Base-by-base conservation (phyloP, 345 rosid genomes). In the Dipteronia dyeriana region DNA sequence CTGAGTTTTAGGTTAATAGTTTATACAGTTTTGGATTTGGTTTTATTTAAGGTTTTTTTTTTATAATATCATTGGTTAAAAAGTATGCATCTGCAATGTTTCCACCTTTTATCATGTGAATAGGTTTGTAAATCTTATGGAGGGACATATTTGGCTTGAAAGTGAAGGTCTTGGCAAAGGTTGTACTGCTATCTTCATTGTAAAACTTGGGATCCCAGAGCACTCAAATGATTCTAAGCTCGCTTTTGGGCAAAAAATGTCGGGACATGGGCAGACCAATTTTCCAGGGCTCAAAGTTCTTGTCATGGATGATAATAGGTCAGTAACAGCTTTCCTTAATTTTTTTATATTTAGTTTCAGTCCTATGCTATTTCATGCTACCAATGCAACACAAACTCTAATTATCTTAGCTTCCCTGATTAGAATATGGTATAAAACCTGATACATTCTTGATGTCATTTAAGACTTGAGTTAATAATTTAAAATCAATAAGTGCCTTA, bases 61-160 rank as follows among this genome's bases (percentile, higher is more conserved):
- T 7, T 34, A 19, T 49, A 12, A 11, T 71, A 54, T 54, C 10
- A 16, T 9, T 74, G 23, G 69, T 74, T 75, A 51, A n/a, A 16
- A 23, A 31, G 43, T 20, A 62, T 29, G 70, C 1, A 8, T 66
- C 70, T 16, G 61, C 49, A 10, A 45, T 26, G 31, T 75, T 82
- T 59, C 66, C n/a, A 34, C 66, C 75, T 29, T 76, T n/a, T 51
- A 62, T 84, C 20, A 61, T 76, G 57, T 74, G 74, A 76, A 73
- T 85, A 97, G 99, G 90, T 97, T 94, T 84, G 99, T 97, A 70
- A 89, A 85, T 90, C 96, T 97, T 71, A 94, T 97, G 99, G 96
- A 85, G 74, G 99, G 99, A 70, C 90, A 97, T 66, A 90, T 97
- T 76, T 94, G 97, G 99, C 84, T 97, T 70, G 98, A 97, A 80